Percentiles rank a stretch among this genome's conserved stretches.
These are phyloP conservation scores for Bathelium albidoporum DNA, from an alignment of 495 filamentous ascomycete species.

Conservation along the genomic window DNA sequence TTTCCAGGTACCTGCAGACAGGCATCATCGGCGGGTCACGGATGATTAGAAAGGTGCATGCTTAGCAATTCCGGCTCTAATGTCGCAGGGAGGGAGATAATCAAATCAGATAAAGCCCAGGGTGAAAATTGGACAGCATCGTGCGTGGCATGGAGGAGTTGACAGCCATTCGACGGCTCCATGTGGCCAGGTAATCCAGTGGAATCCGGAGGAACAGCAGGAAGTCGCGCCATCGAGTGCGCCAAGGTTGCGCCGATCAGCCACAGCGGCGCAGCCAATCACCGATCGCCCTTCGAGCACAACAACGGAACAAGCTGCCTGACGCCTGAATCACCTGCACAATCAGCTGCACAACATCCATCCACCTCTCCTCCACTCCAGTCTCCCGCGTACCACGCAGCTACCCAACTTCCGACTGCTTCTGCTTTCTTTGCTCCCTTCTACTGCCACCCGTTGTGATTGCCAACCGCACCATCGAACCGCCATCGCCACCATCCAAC, in stretches of 20 bases:
- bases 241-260: not conserved
- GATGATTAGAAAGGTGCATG: too few species aligned
- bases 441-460: not conserved
- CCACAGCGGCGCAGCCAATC: slow-evolving; percentile 1
- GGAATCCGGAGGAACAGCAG: too few species aligned
- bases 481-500: not conserved
- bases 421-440: not conserved
- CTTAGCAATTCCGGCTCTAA: too few species aligned
- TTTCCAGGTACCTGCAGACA: too few species aligned
- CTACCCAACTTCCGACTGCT: not conserved
- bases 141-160: too few species aligned
- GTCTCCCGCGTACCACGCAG: not conserved
- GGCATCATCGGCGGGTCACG: too few species aligned
- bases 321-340: not conserved
- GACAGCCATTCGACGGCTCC: too few species aligned
- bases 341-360: slow-evolving; percentile 43
- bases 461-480: not conserved
- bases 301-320: slow-evolving; percentile 1
- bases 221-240: too few species aligned
- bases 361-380: slow-evolving; percentile 33
- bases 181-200: too few species aligned
- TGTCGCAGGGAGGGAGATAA: too few species aligned
- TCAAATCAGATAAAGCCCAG: too few species aligned
- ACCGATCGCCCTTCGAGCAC: not conserved
- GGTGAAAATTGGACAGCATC: too few species aligned